phyloP scores from a whole-genome alignment of 1,284 basidiomycete genomes.

The Melampsora americana region DNA sequence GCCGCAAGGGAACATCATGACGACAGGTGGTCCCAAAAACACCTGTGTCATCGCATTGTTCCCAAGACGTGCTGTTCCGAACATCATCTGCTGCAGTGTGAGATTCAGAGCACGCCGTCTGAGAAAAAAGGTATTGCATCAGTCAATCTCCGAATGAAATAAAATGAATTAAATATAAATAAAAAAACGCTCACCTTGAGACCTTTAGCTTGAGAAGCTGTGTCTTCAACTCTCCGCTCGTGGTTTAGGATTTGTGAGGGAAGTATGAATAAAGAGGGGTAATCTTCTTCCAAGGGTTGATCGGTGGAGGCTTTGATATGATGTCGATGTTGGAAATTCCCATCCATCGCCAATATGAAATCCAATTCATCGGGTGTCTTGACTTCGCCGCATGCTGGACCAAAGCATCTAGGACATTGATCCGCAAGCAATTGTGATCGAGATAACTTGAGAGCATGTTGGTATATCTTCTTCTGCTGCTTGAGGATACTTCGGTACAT shows the following conservation, averaged over 20 bases:
- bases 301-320: constrained; percentile 1
- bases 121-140: background rate
- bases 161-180: background rate
- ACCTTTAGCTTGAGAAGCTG: background rate
- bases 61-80: background rate
- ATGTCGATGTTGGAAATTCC: constrained; percentile 28
- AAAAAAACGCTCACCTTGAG: background rate
- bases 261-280: background rate
- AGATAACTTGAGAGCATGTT: background rate
- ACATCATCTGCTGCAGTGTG: constrained; percentile 27
- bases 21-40: constrained; percentile 17
- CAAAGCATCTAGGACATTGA: constrained; percentile 8
- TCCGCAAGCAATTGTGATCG: background rate
- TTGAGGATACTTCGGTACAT: background rate
- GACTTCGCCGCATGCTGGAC: constrained; percentile 2
- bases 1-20: constrained; percentile 9
- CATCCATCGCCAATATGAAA: constrained; percentile 17
- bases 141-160: background rate
- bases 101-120: constrained; percentile 23
- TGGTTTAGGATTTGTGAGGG: background rate
- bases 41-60: constrained; percentile 24
- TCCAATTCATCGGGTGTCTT: background rate
- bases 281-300: constrained; percentile 3
- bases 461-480: background rate
- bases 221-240: background rate